A percentile compares a stretch with the other conserved stretches of the same genome.
phyloP scores from a whole-genome alignment of 805 yeast genomes.

The Kuraishia capsulata region DNA sequence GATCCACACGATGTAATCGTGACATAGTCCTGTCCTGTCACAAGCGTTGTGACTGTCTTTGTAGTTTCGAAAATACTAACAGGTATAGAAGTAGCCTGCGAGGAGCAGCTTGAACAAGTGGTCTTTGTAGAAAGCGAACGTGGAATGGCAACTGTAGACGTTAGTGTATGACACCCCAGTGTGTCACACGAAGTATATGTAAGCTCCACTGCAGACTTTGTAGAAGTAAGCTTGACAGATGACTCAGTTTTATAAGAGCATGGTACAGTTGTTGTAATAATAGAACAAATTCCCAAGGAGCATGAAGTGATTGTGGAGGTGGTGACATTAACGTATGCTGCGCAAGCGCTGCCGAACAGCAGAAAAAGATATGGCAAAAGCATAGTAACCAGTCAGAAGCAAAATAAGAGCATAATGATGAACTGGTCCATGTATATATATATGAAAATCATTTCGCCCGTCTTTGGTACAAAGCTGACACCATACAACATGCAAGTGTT shows the following conservation, averaged over 20 bases:
- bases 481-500: too few relatives aligned
- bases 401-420: too few relatives aligned
- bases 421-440: too few relatives aligned
- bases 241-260: conserved; percentile 9
- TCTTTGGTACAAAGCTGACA: too few relatives aligned
- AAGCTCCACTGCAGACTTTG: conserved; percentile 5
- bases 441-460: too few relatives aligned
- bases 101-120: conserved; percentile 11
- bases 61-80: background rate
- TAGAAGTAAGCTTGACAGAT: conserved; percentile 10
- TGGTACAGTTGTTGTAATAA: background rate
- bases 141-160: conserved; percentile 14
- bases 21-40: too few relatives aligned
- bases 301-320: conserved; percentile 17
- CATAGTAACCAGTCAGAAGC: too few relatives aligned
- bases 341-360: too few relatives aligned
- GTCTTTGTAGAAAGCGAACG: conserved; percentile 24
- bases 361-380: too few relatives aligned
- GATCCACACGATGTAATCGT: background rate
- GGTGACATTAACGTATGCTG: background rate
- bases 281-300: conserved; percentile 10
- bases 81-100: background rate
- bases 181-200: background rate
- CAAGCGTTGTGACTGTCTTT: background rate
- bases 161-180: background rate